Base-by-base conservation (phyloP, 495 filamentous ascomycete species). In the Cetradonia linearis region DNA sequence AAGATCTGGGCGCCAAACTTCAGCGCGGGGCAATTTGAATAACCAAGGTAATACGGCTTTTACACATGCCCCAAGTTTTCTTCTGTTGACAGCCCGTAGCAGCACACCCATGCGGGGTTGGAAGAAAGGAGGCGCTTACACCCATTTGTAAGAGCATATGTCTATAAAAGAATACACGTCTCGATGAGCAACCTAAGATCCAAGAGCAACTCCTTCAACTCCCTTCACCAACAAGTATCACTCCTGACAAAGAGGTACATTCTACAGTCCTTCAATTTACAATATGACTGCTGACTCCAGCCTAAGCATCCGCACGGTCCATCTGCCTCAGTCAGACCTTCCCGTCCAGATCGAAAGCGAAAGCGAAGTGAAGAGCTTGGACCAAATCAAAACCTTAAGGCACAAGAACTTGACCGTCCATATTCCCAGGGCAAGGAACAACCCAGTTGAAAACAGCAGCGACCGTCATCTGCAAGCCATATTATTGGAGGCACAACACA, bases 341-440 rank as follows among this genome's bases (percentile, higher is more conserved):
- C 52, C 50, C 1, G 56, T 61, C 38, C 34, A 56, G 50, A 49
- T 61, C 52, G 59, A 56, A 61, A 61, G 50, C 59, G 59, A 14
- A 47, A 56, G 14, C 31, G 50, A 14, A 61, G 50, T 61, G 34
- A 61, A 61, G 59, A 61, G 59, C 59, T 61, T 61, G 34, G 59
- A 56, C 52, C 25, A 20, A 56, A 56, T 61, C 36, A 61, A 3
- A 61, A 1, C 5, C n/a, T 50, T 61, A 50, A 61, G 38, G 59
- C 49, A 48, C 8, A 42, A 61, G 50, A 20, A 55, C 14, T 49
- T 61, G n/a, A 3, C 58, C n/a, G 30, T 55, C 34, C 48, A 55
- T 47, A 1, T 42, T 61, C 38, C 47, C 48, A 53, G 37, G 0
- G 2, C 49, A 47, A 28, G 58, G 58, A 61, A 55, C 55, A 47